Base-by-base conservation (phyloP, 805 yeast genomes). In the Candida nonsorbophila region DNA sequence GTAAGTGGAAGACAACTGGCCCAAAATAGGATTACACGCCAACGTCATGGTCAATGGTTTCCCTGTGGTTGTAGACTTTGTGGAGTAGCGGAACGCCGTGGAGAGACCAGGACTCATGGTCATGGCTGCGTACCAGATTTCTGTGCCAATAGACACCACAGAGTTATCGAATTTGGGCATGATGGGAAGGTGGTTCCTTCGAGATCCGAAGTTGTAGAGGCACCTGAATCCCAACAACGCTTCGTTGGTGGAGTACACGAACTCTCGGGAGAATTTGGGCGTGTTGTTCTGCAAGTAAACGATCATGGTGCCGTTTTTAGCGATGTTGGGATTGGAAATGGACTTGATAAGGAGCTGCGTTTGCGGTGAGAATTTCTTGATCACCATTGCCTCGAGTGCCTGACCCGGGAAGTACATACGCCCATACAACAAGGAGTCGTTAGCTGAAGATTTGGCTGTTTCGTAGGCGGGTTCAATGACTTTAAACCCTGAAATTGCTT, bases 91-190 rank as follows among this genome's bases (percentile, higher is more conserved):
- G 27, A 86, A 52, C 0, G 94, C 90, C 2, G 94, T 74, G 0
- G 95, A 84, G 12, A 88, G 51, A 0, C 97, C 97, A 0, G 97
- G 97, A 35, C 90, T 79, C 71, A 85, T 80, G 25, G 84, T 80
- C 25, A 70, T 53, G 1, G 86, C 75, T 1, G 95, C 95, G 42
- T 82, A 83, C 90, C 95, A 92, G 4, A 86, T 40, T 56, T 92
- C 98, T 7, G 82, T 74, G 1, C 98, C 98, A 0, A 84, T 42
- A 0, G 87, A 77, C 1, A 77, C 69, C 24, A 76, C 76, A 9
- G 92, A 78, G 34, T 74, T 75, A 44, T 73, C 78, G 42, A 75
- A 62, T 14, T 58, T 59, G 18, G 67, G 66, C 3, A 58, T 49
- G 6, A 45, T 40, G n/a, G 60, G 63, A 17, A 68, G 55, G 11